Evolutionary conservation across 768 basidiomycete species (phyloP).

Genomic region (Xanthoconium stramineum): DNA sequence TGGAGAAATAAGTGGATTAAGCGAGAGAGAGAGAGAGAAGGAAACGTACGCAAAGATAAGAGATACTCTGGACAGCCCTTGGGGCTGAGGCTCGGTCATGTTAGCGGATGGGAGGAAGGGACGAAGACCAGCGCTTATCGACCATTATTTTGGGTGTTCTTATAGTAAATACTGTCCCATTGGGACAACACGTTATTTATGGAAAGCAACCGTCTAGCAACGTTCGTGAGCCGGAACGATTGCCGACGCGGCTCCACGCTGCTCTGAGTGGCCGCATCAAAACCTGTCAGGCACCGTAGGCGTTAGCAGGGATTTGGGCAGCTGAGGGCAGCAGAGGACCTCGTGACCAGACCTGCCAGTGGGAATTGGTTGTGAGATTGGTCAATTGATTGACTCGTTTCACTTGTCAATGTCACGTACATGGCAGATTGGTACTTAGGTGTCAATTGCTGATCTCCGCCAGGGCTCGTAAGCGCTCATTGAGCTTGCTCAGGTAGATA

Average conservation of each 20-base stretch:
- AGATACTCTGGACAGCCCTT: conserved; percentile 53
- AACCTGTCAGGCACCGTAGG: background rate
- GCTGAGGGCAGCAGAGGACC: background rate
- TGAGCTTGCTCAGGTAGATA: too few species aligned
- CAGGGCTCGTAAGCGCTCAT: too few species aligned
- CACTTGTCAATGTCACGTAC: background rate
- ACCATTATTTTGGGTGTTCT: background rate
- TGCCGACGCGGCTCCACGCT: background rate
- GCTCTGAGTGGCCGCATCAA: background rate
- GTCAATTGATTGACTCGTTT: background rate
- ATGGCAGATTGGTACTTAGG: too few species aligned
- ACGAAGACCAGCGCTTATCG: background rate
- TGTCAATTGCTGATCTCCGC: too few species aligned
- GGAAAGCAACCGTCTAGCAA: conserved; percentile 6
- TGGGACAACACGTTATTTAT: background rate
- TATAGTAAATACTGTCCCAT: conserved; percentile 7
- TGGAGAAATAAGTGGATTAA: conserved; percentile 1
- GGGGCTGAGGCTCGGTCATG: conserved; percentile 14
- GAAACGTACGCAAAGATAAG: conserved; percentile 78
- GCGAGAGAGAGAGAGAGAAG: background rate
- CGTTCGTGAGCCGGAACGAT: conserved; percentile 16
- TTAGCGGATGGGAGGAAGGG: conserved; percentile 2
- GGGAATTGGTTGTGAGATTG: background rate
- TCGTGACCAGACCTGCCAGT: background rate
- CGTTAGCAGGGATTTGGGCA: background rate